A percentile compares a stretch with the other conserved stretches of the same genome.
Evolutionary conservation across 257 asterid species (phyloP).

Genomic region (Solanum medicagineum): DNA sequence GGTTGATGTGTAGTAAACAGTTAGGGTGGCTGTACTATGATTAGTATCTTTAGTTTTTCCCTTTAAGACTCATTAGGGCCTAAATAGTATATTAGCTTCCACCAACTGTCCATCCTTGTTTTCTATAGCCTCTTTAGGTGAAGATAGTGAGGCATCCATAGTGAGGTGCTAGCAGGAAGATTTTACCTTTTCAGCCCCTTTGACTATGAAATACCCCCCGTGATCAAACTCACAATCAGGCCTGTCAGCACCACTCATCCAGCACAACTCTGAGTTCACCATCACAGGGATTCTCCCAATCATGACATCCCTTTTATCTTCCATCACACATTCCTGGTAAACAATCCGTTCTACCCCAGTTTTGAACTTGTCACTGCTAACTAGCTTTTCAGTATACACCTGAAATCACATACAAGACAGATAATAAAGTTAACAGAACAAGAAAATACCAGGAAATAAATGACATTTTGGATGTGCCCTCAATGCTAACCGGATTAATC

Average conservation of each 20-base stretch:
- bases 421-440: background rate
- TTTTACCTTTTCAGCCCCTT: conserved; percentile 95
- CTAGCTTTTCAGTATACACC: conserved; percentile 57
- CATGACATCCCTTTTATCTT: conserved; percentile 17
- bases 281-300: conserved; percentile 86
- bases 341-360: conserved; percentile 47
- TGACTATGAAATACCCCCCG: conserved; percentile 86
- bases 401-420: conserved; percentile 10
- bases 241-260: conserved; percentile 42
- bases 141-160: background rate
- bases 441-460: background rate
- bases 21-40: background rate
- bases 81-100: background rate
- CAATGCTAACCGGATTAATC: background rate
- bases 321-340: conserved; percentile 30
- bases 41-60: background rate
- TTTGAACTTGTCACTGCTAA: conserved; percentile 69
- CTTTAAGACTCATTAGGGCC: background rate
- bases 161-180: background rate
- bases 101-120: background rate
- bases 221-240: conserved; percentile 74
- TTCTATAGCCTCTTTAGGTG: too few species aligned
- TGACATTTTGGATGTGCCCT: background rate
- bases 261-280: conserved; percentile 76
- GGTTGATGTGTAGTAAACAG: background rate